Base-by-base conservation (phyloP, 2,329 filamentous ascomycete genomes). In the Xylaria sp. region DNA sequence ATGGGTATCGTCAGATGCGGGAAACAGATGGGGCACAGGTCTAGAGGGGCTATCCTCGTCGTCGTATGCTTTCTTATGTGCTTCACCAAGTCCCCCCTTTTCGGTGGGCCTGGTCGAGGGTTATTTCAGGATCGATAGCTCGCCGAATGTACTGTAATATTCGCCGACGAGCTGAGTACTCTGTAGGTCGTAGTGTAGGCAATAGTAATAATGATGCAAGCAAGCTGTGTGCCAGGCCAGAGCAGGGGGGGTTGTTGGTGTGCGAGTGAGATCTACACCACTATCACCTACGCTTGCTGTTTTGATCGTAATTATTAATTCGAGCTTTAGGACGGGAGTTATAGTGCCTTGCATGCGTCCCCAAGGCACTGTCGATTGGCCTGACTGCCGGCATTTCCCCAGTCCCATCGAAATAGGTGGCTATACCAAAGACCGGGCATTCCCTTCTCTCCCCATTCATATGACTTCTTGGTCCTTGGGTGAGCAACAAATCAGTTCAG, bases 41-140 rank as follows among this genome's bases (percentile, higher is more conserved):
- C 60, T 48, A 38, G 63, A 66, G 20, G 48, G 40, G 40, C 51
- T 66, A 69, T 56, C 48, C 44, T 66, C 63, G 59, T 59, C 62
- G 36, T 59, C 53, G 33, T 56, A 56, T 66, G 48, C 59, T 69
- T 60, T 58, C 59, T 63, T 60, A 63, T 57, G 66, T 56, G 33
- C 33, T 58, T 58, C 54, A 54, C 58, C 58, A 48, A 40, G 54
- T 49, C 54, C 54, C 54, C 49, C 59, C 40, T 60, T 63, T 46
- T 33, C 42, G 17, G 63, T 66, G 67, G 67, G 49, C 63, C 63
- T 15, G 20, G 46, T 17, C 42, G 38, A 49, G 57, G 40, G 26
- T 63, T 69, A 60, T 66, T 54, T 54, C 63, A 63, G n/a, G 62
- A 68, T 66, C 40, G 66, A 66, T 44, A 5, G 31, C 10, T 64